Base-by-base conservation (phyloP, 345 rosid species). In the Raphanus sativus region DNA sequence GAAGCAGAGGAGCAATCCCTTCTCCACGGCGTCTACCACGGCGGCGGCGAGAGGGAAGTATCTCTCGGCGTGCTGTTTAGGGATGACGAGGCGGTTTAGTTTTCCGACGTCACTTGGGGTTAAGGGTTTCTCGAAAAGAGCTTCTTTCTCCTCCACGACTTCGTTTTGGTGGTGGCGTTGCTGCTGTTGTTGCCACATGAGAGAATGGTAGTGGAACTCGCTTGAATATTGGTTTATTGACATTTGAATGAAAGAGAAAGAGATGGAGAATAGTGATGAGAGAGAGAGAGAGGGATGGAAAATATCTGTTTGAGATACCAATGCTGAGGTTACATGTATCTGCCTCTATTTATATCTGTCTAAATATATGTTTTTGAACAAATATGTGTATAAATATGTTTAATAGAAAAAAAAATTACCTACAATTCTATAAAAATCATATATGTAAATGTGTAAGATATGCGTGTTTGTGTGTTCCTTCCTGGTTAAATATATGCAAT, bases 91-190 rank as follows among this genome's bases (percentile, higher is more conserved):
- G 52, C 97, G 89, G 86, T 92, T 92, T 15, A 92, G 94, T 81
- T 92, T 90, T 1, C 98, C 98, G 4, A 92, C 98, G 74, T 92
- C 98, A 63, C 96, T 90, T 0, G 98, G 98, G 0, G 98, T 92
- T 34, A 92, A 84, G 59, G 91, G 89, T 67, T 92, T 92, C 76
- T 92, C 91, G 79, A 92, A 92, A 85, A 92, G 86, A 62, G 89
- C 81, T 66, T 86, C 90, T 15, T 84, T 82, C 1, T 77, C 85
- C 4, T 79, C 79, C 0, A 73, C 80, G 56, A 76, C 75, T 4
- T 84, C 81, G 60, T 67, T 77, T 55, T 73, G 84, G 11, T 73
- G 36, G 62, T 69, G 68, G 0, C 65, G 81, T 61, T 59, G 77
- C 16, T 80, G 81, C 16, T 81, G 85, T 12, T 80, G 89, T 15